Base-by-base conservation (phyloP, 495 filamentous ascomycete genomes). In the Friedmanniomyces simplex region DNA sequence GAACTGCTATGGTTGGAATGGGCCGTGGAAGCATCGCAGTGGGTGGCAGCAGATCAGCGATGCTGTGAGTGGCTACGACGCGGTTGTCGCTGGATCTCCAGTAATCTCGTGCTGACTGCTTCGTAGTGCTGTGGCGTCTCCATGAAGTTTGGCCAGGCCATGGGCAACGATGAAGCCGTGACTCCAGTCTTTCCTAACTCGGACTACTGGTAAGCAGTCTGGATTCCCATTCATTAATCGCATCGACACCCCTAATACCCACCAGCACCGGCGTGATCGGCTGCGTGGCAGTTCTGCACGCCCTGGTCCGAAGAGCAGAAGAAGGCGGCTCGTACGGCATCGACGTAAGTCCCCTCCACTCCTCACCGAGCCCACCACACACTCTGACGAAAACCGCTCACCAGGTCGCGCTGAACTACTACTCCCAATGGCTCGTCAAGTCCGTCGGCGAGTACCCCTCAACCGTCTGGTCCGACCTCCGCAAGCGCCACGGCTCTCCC, bases 11-110 rank as follows among this genome's bases (percentile, higher is more conserved):
- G 79, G 79, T 7, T 81, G 76, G 74, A 62, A 76, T 51, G 79
- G 79, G 2, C 76, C 76, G 12, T 79, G 73, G 77, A 57, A 54
- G 32, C 63, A 76, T 32, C 69, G 79, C 11, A 74, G 69, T 48
- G 78, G 78, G 3, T 81, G 78, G 77, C 78, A 80, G 66, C 76
- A 79, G 66, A 77, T 81, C 58, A 74, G 71, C 57, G 78, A 80
- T 61, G 76, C 75, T n/a, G 72, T 73, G 32, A 61, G 62, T 37
- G 21, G 22, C 25, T 36, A 54, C 18, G 18, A 30, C n/a, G 20
- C 43, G 18, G 34, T 50, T 55, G 26, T 34, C 53, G 47, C 20
- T 20, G 28, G 4, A 10, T 32, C 10, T 32, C 10, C 28, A 3
- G 28, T 3, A 32, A 32, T 3, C 28, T 32, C 28, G 28, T 16